Percentiles rank a stretch among this genome's conserved stretches.
Evolutionary conservation across 352 stramenopile genomes (phyloP).

Genomic region (Thraustotheca clavata): DNA sequence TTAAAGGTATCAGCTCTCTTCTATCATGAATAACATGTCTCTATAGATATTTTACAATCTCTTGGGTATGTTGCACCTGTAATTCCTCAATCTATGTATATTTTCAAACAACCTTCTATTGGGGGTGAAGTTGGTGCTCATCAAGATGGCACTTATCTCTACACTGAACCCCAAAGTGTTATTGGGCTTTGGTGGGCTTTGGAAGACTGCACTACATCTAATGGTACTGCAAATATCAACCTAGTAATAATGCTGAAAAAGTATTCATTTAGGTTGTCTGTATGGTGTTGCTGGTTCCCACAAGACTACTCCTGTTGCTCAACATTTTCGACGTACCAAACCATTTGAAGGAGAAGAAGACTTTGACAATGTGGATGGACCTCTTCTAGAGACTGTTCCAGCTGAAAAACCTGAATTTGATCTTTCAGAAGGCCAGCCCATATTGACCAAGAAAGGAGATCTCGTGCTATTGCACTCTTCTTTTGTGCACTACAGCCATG

Average conservation of each 20-base stretch:
- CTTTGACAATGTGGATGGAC: slow-evolving; percentile 26
- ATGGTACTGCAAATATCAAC: slow-evolving; percentile 31
- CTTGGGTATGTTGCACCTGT: slow-evolving; percentile 85
- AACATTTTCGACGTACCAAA: slow-evolving; percentile 71
- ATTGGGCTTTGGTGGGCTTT: slow-evolving; percentile 94
- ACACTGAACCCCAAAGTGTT: slow-evolving; percentile 92
- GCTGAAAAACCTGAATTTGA: slow-evolving; percentile 46
- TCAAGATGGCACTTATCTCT: slow-evolving; percentile 96
- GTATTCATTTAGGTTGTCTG: slow-evolving; percentile 65
- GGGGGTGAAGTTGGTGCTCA: slow-evolving; percentile 92
- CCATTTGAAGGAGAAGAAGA: slow-evolving; percentile 35
- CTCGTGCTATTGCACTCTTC: slow-evolving; percentile 88
- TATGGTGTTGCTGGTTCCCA: slow-evolving; percentile 90
- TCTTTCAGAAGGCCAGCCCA: slow-evolving; percentile 40
- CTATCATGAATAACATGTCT: not conserved
- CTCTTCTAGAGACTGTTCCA: slow-evolving; percentile 52
- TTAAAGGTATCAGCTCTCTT: slow-evolving; percentile 31
- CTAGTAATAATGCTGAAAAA: too few species aligned
- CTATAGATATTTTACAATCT: slow-evolving; percentile 48
- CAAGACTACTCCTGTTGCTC: slow-evolving; percentile 60
- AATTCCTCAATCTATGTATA: slow-evolving; percentile 95
- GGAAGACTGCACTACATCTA: slow-evolving; percentile 91
- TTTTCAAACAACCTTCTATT: slow-evolving; percentile 94
- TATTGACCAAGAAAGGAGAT: slow-evolving; percentile 89
- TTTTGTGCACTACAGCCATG: slow-evolving; percentile 92